Percentiles rank a stretch among this genome's conserved stretches.
These are phyloP conservation scores for Glycine soja DNA, from an alignment of 306 rosid species.

Conservation along the genomic window DNA sequence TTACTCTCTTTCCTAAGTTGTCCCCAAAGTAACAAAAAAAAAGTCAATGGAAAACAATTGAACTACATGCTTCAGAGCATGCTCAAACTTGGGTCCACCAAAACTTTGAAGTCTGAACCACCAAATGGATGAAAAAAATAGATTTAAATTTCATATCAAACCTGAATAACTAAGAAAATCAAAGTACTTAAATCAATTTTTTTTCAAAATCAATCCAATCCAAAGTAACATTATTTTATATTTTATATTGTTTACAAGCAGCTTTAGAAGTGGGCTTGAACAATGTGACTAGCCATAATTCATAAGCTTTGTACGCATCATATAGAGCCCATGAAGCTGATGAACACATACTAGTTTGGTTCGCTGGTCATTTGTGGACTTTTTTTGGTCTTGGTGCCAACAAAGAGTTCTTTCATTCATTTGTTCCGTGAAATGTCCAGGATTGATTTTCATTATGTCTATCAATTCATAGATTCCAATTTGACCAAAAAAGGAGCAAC, in stretches of 20 bases:
- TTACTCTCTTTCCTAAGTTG: too few relatives aligned
- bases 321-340: neutral
- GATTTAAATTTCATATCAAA: too few relatives aligned
- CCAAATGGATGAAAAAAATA: too few relatives aligned
- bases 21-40: slow-evolving; percentile 27
- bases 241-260: neutral
- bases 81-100: slow-evolving; percentile 86
- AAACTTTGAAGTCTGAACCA: slow-evolving; percentile 57
- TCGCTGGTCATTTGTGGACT: too few relatives aligned
- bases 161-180: too few relatives aligned
- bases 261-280: slow-evolving; percentile 4
- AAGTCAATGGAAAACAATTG: slow-evolving; percentile 10
- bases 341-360: neutral
- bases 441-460: neutral
- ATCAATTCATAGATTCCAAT: neutral
- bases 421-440: neutral
- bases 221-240: too few relatives aligned
- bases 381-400: neutral
- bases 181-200: too few relatives aligned
- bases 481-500: neutral
- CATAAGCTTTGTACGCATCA: neutral
- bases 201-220: too few relatives aligned
- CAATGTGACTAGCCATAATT: neutral
- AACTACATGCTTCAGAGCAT: slow-evolving; percentile 86
- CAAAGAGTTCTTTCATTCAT: too few relatives aligned